Conservation (phyloP, 495 filamentous ascomycete species). For the Penicillium angulare region DNA sequence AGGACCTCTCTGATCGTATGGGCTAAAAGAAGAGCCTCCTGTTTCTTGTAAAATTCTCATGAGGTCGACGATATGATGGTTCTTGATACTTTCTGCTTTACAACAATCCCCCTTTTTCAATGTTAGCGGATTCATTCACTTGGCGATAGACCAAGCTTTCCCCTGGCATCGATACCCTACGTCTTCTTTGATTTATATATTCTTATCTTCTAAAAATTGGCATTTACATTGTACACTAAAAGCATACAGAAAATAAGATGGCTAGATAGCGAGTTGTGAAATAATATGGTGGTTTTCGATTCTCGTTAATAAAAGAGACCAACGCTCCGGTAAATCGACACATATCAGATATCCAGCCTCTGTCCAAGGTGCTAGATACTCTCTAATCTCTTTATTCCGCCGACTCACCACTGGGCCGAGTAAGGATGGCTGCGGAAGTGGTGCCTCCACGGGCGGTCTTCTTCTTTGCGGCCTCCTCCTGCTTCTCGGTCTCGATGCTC, state of each 20-base stretch:
- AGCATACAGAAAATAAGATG: background rate
- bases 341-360: conserved; percentile 14
- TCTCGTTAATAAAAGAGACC: conserved; percentile 23
- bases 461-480: conserved; percentile 96
- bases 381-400: conserved; percentile 14
- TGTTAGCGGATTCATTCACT: background rate
- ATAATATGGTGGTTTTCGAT: conserved; percentile 28
- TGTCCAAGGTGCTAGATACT: conserved; percentile 4
- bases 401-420: conserved; percentile 55
- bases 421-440: conserved; percentile 75
- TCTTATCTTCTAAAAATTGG: too few relatives aligned
- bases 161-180: conserved; percentile 21
- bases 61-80: conserved; percentile 35
- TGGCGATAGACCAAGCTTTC: conserved; percentile 3
- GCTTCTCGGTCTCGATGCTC: conserved; percentile 98
- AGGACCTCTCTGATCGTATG: conserved; percentile 68
- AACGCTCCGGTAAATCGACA: conserved; percentile 31
- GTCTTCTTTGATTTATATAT: background rate
- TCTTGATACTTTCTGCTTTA: conserved; percentile 9
- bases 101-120: background rate
- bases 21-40: conserved; percentile 46
- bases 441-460: conserved; percentile 79
- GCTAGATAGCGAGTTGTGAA: conserved; percentile 6
- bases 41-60: conserved; percentile 14
- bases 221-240: conserved; percentile 20